Evolutionary conservation across 2,329 filamentous ascomycete genomes (phyloP), one percentile per base, ranked within the genome.

Genomic region (Diaporthe citriasiana): DNA sequence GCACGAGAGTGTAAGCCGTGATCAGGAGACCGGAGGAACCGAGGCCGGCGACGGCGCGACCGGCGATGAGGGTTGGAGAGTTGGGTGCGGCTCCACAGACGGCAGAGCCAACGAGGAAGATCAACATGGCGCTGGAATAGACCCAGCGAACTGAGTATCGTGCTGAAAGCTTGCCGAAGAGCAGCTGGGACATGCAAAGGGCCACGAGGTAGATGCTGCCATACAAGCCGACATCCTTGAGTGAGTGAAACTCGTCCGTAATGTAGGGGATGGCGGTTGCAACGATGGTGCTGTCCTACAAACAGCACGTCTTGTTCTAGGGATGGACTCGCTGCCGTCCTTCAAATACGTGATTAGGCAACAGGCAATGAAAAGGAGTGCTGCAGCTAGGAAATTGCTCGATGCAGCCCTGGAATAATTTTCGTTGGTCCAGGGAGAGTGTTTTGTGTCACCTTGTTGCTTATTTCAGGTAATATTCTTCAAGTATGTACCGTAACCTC

Each of bases 141-240:
- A 38, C 9, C 38, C 6, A 38, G 9, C 38, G 9, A 12, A 17
- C 25, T 10, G 27, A 33, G 57, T 10, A 70, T 8, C 25, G 22
- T 74, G 76, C 69, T 42, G 53, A 30, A 2, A 72, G 76, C 70
- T 76, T 78, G 38, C 75, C 75, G 19, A 71, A 69, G 17, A 57
- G 35, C 5, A 73, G 47, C 59, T 70, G 66, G n/a, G 38, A 8
- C 72, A 76, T n/a, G 74, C 59, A 35, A 59, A 60, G 22, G 38
- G 47, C 45, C 3, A 82, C 77, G 10, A 79, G 74, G 59, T 81
- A 82, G 0, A 77, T 77, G 3, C 77, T 74, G 10, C 78, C 79
- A 69, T 82, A 80, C 79, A 78, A 87, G 27, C 83, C 79, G 35
- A 79, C 66, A 30, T 83, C 80, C 0, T 68, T 72, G 22, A 86